Conservation (phyloP, 2,329 filamentous ascomycete genomes). For the Epichloe hybrida region DNA sequence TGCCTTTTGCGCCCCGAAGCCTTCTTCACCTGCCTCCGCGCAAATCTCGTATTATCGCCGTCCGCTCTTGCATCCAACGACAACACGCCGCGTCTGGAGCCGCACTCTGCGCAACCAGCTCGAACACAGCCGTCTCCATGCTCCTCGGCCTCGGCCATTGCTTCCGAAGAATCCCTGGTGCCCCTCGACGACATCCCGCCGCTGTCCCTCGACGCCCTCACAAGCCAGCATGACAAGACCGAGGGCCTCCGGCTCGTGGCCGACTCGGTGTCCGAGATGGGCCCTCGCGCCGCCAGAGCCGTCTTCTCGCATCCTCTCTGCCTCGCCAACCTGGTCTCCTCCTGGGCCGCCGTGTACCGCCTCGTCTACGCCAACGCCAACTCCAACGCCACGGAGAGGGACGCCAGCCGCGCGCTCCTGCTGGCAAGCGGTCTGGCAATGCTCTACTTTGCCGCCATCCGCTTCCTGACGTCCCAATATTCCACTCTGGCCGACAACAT, state of each 20-base stretch:
- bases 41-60: conserved; percentile 58
- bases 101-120: conserved; percentile 25
- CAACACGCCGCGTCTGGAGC: conserved; percentile 50
- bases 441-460: conserved; percentile 47
- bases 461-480: conserved; percentile 49
- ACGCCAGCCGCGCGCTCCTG: conserved; percentile 41
- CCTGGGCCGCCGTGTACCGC: conserved; percentile 32
- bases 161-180: conserved; percentile 25
- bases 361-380: conserved; percentile 29
- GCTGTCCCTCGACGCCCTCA: conserved; percentile 47
- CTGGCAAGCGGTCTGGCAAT: conserved; percentile 49
- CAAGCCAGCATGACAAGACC: conserved; percentile 44
- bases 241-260: conserved; percentile 61
- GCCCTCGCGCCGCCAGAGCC: conserved; percentile 49
- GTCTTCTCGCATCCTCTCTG: conserved; percentile 51
- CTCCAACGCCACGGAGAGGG: conserved; percentile 18
- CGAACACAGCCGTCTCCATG: conserved; percentile 32
- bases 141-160: conserved; percentile 33
- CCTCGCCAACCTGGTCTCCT: conserved; percentile 31
- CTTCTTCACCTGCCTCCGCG: conserved; percentile 70
- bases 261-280: conserved; percentile 73
- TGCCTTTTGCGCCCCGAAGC: no score
- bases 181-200: conserved; percentile 41
- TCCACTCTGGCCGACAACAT: conserved; percentile 47
- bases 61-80: conserved; percentile 48